phyloP scores from a whole-genome alignment of 306 rosid species.

The Gastrolobium villosum region DNA sequence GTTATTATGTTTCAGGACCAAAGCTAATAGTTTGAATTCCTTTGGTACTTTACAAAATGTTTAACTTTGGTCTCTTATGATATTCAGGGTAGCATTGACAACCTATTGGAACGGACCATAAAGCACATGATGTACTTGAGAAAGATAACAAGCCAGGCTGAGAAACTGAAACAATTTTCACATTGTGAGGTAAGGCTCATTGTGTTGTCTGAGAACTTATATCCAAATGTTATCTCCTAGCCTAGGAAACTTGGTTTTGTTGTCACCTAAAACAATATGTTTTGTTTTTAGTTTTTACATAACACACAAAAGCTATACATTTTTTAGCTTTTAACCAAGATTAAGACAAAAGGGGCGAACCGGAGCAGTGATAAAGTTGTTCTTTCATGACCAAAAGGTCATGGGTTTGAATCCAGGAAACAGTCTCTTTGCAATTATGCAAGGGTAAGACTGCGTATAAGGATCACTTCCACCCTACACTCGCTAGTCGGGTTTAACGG shows the following conservation, averaged over 20 bases:
- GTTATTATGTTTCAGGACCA: conserved; percentile 14
- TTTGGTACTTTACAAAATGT: background rate
- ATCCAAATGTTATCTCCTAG: background rate
- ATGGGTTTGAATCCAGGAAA: no score
- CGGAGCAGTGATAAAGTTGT: no score
- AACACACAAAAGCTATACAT: background rate
- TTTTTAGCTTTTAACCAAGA: background rate
- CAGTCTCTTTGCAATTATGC: no score
- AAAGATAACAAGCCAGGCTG: conserved; percentile 71
- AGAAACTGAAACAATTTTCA: conserved; percentile 63
- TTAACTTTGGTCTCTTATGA: conserved; percentile 34
- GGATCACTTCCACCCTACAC: no score
- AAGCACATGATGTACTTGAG: conserved; percentile 82
- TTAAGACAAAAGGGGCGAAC: no score
- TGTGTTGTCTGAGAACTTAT: background rate
- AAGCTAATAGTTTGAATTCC: conserved; percentile 6
- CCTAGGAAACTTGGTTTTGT: background rate
- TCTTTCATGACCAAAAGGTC: no score
- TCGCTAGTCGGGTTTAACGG: no score
- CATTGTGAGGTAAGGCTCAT: conserved; percentile 59
- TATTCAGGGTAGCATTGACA: conserved; percentile 93
- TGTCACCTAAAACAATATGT: background rate
- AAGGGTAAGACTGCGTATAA: no score
- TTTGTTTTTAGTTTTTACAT: background rate
- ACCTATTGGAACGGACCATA: conserved; percentile 81